These are phyloP conservation scores for Xylaria cubensis DNA, from an alignment of 495 filamentous ascomycete genomes.

Conservation along the genomic window DNA sequence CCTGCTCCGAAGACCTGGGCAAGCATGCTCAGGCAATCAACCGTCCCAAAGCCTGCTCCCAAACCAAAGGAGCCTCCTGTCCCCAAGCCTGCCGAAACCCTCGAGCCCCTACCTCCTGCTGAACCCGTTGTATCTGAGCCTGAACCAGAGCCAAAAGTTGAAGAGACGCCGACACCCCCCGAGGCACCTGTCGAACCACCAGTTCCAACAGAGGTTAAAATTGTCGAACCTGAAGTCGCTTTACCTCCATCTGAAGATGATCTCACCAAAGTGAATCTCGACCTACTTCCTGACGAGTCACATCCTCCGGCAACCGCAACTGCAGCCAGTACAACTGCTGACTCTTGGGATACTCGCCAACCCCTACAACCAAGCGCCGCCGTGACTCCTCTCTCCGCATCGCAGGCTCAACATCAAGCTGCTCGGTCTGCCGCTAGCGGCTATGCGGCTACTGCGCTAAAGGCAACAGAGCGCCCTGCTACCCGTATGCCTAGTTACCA, in stretches of 20 bases:
- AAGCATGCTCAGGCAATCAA: slow-evolving; percentile 59
- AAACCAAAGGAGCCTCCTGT: slow-evolving; percentile 54
- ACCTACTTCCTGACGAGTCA: slow-evolving; percentile 83
- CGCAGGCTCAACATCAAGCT: slow-evolving; percentile 63
- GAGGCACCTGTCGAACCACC: slow-evolving; percentile 35
- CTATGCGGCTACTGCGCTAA: slow-evolving; percentile 76
- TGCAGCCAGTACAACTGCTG: slow-evolving; percentile 87
- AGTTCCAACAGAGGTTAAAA: slow-evolving; percentile 40
- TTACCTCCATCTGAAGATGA: slow-evolving; percentile 78
- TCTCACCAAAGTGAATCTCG: slow-evolving; percentile 89
- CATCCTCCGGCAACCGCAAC: slow-evolving; percentile 77
- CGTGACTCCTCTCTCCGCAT: slow-evolving; percentile 61
- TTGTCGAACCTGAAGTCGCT: slow-evolving; percentile 58
- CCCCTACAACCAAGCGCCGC: slow-evolving; percentile 49
- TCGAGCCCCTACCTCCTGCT: slow-evolving; percentile 47
- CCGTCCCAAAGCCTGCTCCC: slow-evolving; percentile 49
- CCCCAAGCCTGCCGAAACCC: slow-evolving; percentile 48
- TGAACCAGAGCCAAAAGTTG: slow-evolving; percentile 42
- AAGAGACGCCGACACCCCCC: slow-evolving; percentile 40
- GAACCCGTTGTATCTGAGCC: slow-evolving; percentile 43
- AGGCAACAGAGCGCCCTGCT: slow-evolving; percentile 66
- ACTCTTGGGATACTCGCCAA: slow-evolving; percentile 75
- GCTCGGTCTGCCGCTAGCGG: slow-evolving; percentile 65
- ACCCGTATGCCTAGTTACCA: slow-evolving; percentile 76
- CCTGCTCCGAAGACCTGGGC: slow-evolving; percentile 61